A percentile compares a stretch with the other conserved stretches of the same genome.
Conservation (phyloP, 257 asterid genomes). For the Penstemon barbatus region DNA sequence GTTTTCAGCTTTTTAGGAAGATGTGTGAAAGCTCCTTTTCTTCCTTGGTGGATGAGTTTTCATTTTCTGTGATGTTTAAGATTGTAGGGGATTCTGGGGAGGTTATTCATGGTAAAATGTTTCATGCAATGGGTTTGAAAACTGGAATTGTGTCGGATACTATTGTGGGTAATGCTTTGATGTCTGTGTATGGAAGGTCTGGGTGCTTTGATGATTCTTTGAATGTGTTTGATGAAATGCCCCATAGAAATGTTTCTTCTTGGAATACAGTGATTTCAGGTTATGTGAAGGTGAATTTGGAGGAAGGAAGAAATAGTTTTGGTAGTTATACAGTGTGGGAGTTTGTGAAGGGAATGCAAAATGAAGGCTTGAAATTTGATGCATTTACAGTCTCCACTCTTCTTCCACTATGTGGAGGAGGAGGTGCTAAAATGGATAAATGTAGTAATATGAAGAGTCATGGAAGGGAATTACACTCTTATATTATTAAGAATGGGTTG, state of each 20-base stretch:
- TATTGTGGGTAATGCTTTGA: conserved; percentile 63
- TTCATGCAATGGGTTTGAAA: conserved; percentile 48
- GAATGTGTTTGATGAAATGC: conserved; percentile 72
- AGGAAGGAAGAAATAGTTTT: conserved; percentile 4
- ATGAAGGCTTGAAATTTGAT: conserved; percentile 52
- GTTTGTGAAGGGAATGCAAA: conserved; percentile 51
- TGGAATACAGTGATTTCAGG: conserved; percentile 62
- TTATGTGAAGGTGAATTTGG: conserved; percentile 32
- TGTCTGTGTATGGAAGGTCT: conserved; percentile 53
- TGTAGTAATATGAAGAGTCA: conserved; percentile 13
- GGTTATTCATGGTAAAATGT: conserved; percentile 39
- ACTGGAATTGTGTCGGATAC: conserved; percentile 52
- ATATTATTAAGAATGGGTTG: conserved; percentile 42
- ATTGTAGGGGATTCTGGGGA: conserved; percentile 44
- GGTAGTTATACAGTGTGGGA: conserved; percentile 36
- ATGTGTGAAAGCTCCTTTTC: conserved; percentile 34
- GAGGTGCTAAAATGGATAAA: conserved; percentile 17
- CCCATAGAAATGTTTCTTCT: conserved; percentile 47
- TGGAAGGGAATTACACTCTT: conserved; percentile 67
- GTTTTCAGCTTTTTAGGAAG: conserved; percentile 50
- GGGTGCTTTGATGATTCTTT: conserved; percentile 40
- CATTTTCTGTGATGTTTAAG: conserved; percentile 51
- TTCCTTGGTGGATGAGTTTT: conserved; percentile 56
- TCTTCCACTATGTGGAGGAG: conserved; percentile 44
- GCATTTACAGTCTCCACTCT: conserved; percentile 55